These are phyloP conservation scores for Haberlea rhodopensis DNA, from an alignment of 257 asterid genomes.

Conservation along the genomic window DNA sequence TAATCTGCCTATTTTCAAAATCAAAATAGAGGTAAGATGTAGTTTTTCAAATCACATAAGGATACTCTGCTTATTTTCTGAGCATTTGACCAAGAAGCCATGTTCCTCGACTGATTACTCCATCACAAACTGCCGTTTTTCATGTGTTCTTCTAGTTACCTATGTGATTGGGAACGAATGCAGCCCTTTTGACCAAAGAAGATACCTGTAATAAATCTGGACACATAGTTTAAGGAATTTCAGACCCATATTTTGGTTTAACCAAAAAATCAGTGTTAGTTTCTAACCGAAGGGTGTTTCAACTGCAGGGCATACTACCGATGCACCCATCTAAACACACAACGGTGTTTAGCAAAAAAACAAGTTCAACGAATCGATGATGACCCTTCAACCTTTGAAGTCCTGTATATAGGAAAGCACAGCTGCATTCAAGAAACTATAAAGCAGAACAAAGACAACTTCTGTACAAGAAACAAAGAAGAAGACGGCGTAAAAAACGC, in stretches of 20 bases:
- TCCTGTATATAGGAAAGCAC: neutral
- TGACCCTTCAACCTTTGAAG: neutral
- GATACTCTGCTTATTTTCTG: no score
- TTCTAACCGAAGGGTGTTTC: neutral
- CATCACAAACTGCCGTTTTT: no score
- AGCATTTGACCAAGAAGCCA: neutral
- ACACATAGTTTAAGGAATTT: neutral
- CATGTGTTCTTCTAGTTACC: no score
- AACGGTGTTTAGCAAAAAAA: neutral
- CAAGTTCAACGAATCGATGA: neutral
- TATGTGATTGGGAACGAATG: no score
- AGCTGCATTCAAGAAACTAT: neutral
- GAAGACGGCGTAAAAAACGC: neutral
- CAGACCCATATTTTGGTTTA: neutral
- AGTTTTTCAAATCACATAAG: no score
- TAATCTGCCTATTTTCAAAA: no score
- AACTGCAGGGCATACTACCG: neutral
- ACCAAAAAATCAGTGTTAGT: no score
- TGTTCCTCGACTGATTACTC: no score
- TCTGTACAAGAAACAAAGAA: neutral
- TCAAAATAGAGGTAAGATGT: no score
- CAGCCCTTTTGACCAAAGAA: no score
- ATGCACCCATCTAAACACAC: neutral
- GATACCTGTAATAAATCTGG: neutral
- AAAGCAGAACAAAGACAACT: neutral